phyloP scores from a whole-genome alignment of 2,329 filamentous ascomycete species.

The Paecilomyces dactylethromorphus region DNA sequence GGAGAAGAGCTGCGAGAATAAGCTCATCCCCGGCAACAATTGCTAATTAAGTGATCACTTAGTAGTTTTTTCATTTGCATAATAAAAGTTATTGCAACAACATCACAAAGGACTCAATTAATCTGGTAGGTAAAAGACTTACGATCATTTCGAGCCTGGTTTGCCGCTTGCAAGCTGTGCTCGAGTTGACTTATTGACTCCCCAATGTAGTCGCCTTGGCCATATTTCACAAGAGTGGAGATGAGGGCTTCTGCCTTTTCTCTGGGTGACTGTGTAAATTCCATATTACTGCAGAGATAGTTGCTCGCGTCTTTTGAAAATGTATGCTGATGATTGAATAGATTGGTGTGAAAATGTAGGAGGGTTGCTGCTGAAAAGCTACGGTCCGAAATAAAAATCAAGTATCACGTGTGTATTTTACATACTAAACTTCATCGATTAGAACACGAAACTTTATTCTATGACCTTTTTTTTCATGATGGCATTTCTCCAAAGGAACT shows the following conservation, averaged over 20 bases:
- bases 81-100: too few species aligned
- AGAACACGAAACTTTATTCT: too few species aligned
- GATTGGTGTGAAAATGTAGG: too few species aligned
- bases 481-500: too few species aligned
- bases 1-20: conserved; percentile 33
- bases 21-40: conserved; percentile 17
- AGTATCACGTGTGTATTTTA: too few species aligned
- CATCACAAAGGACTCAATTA: not conserved
- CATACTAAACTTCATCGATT: too few species aligned
- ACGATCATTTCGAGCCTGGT: conserved; percentile 22
- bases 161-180: conserved; percentile 25
- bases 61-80: too few species aligned
- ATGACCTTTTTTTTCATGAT: too few species aligned
- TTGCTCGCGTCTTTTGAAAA: not conserved
- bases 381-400: too few species aligned
- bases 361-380: too few species aligned
- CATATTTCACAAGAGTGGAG: conserved; percentile 20
- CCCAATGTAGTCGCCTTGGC: conserved; percentile 27
- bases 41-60: not conserved
- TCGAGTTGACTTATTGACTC: conserved; percentile 29
- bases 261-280: not conserved
- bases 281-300: not conserved
- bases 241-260: conserved; percentile 13
- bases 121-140: not conserved
- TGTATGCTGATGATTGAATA: too few species aligned